Evolutionary conservation across 208 protist species (phyloP).

Genomic region (Wallacemonas sp.): DNA sequence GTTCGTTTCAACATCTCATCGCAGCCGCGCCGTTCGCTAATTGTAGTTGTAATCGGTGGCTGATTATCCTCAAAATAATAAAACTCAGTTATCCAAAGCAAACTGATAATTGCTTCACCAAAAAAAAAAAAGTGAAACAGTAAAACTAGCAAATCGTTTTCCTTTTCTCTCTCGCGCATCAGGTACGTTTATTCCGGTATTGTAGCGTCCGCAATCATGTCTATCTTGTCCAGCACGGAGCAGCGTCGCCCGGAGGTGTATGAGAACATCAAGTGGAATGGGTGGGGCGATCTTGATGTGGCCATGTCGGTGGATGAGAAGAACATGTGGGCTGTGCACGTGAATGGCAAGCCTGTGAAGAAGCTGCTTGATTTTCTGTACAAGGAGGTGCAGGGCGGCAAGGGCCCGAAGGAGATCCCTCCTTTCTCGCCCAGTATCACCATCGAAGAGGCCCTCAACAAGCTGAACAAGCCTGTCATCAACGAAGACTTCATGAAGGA

Average conservation of each 20-base stretch:
- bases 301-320: conserved; percentile 71
- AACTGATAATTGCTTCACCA: not conserved
- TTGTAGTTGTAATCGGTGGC: too few relatives aligned
- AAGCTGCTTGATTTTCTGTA: conserved; percentile 81
- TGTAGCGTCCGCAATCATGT: not conserved
- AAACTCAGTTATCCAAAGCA: conserved; percentile 6
- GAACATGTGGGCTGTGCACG: conserved; percentile 59
- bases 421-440: conserved; percentile 69
- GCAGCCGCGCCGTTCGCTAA: too few relatives aligned
- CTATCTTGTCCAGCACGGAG: not conserved
- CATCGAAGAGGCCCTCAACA: conserved; percentile 66
- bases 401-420: conserved; percentile 39
- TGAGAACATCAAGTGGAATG: conserved; percentile 91
- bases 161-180: not conserved
- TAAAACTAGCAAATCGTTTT: not conserved
- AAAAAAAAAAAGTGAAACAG: not conserved
- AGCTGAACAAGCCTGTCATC: conserved; percentile 61
- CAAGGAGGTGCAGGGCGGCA: conserved; percentile 61
- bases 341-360: conserved; percentile 80
- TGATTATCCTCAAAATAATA: conserved; percentile 10
- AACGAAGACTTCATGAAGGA: conserved; percentile 85
- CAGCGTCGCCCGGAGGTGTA: conserved; percentile 50
- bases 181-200: too few relatives aligned
- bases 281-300: conserved; percentile 70
- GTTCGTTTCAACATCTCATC: too few relatives aligned